Evolutionary conservation across 441 rosid species (phyloP), one percentile per base, ranked within the genome.

Genomic region (Brassica balearica): DNA sequence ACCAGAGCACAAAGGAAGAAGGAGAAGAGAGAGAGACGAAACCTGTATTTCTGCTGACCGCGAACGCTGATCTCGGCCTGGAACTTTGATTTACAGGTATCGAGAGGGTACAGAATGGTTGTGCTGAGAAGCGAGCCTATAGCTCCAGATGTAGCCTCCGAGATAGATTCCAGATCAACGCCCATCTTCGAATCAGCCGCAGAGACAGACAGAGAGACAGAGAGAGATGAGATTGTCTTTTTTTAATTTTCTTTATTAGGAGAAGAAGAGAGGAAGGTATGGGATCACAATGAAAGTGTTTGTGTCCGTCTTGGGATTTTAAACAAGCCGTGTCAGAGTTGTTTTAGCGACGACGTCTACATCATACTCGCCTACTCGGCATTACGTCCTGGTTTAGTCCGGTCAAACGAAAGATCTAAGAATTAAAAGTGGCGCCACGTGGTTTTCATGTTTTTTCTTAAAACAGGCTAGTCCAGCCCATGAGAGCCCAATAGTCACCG

Each of bases 1-100:
- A 64, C 34, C 27, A 51, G 12, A 51, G 56, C 17, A 58, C 29
- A 4, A 58, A 1, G 3, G 29, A 1, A 48, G 56, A 48, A 48
- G 58, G 58, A 51, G 59, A 53, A 53, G 22, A 53, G 19, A 78
- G 51, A 29, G 56, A 67, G 27, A 25, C 6, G 43, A 17, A 29
- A 80, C 99, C 93, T 87, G 86, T 91, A 91, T 80, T 90, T 93
- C 69, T 77, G 92, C 53, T 85, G 92, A 71, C 85, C 87, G 3
- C 80, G 87, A 83, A 89, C 84, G 68, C 86, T 80, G 77, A 86
- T 83, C 86, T 94, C 98, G 34, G 98, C 97, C 69, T 93, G 99
- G 74, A 88, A 95, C 70, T 93, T 93, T 82, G 88, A 87, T 86
- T 91, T 93, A 80, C 99, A 95, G 36, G 93, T 95, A 75, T 95